Evolutionary conservation across 1,284 basidiomycete species (phyloP).

Genomic region (Cutaneotrichosporon cutaneum): DNA sequence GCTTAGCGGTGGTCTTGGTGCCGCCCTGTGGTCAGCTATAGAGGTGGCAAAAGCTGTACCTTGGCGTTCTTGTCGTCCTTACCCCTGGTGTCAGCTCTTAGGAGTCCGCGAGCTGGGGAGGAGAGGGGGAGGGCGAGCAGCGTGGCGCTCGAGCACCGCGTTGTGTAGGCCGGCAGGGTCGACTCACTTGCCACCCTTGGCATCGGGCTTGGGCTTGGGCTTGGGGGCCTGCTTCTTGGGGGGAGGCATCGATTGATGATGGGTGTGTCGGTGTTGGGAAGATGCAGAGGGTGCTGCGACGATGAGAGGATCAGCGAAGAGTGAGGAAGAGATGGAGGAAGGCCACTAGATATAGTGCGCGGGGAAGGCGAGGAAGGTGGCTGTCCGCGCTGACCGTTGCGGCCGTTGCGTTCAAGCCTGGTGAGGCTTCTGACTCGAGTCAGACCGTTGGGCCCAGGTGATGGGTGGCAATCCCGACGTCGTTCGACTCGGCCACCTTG

Average conservation of each 20-base stretch:
- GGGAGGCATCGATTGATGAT: background rate
- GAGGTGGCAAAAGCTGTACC: background rate
- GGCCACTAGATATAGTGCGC: background rate
- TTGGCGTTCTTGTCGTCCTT: background rate
- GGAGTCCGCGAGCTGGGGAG: background rate
- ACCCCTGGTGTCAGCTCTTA: background rate
- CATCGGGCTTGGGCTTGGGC: conserved; percentile 2
- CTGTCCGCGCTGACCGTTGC: too few relatives aligned
- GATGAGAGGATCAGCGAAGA: background rate
- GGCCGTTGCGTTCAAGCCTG: too few relatives aligned
- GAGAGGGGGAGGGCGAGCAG: too few relatives aligned
- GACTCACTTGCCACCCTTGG: conserved; percentile 8
- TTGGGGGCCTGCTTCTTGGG: conserved; percentile 1
- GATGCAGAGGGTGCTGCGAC: too few relatives aligned
- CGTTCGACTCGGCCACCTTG: too few relatives aligned
- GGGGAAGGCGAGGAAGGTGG: too few relatives aligned
- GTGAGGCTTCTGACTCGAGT: too few relatives aligned
- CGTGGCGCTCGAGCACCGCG: too few relatives aligned
- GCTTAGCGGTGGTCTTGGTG: background rate
- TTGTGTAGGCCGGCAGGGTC: too few relatives aligned
- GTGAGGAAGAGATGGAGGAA: background rate
- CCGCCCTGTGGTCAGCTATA: background rate
- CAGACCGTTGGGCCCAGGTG: too few relatives aligned
- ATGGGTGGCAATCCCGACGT: too few relatives aligned
- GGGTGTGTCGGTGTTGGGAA: background rate